Conservation (phyloP, 768 basidiomycete species). For the Boletus sp. region DNA sequence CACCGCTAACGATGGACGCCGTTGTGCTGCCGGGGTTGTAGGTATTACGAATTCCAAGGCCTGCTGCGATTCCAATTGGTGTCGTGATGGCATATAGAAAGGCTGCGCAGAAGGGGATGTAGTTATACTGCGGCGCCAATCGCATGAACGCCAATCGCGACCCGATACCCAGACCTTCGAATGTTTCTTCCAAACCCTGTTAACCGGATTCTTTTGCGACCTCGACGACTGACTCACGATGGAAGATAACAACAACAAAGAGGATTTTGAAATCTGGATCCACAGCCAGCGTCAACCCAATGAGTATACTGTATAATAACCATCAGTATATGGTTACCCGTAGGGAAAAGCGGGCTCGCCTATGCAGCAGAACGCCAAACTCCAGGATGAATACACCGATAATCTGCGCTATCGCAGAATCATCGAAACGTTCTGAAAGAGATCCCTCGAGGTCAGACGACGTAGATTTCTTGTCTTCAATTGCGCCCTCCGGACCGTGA, state of each 20-base stretch:
- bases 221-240: slow-evolving; percentile 60
- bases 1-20: slow-evolving; percentile 78
- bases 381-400: slow-evolving; percentile 90
- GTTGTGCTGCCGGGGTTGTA: slow-evolving; percentile 81
- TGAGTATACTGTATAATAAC: slow-evolving; percentile 53
- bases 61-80: slow-evolving; percentile 84
- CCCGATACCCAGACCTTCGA: slow-evolving; percentile 92
- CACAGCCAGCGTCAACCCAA: slow-evolving; percentile 93
- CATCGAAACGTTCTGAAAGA: slow-evolving; percentile 26
- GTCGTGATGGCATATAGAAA: slow-evolving; percentile 73
- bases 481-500: slow-evolving; percentile 60
- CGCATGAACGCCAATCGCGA: slow-evolving; percentile 79
- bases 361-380: slow-evolving; percentile 88
- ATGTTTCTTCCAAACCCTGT: slow-evolving; percentile 57
- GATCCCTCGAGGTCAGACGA: slow-evolving; percentile 30
- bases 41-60: slow-evolving; percentile 67
- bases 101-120: slow-evolving; percentile 58
- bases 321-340: background rate
- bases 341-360: slow-evolving; percentile 33
- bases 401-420: slow-evolving; percentile 61
- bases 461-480: slow-evolving; percentile 3
- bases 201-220: background rate
- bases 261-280: slow-evolving; percentile 73
- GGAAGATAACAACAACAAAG: slow-evolving; percentile 89
- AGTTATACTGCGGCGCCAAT: slow-evolving; percentile 52